Evolutionary conservation across 2,329 filamentous ascomycete species (phyloP).

Genomic region (Fusarium pseudoanthophilum): DNA sequence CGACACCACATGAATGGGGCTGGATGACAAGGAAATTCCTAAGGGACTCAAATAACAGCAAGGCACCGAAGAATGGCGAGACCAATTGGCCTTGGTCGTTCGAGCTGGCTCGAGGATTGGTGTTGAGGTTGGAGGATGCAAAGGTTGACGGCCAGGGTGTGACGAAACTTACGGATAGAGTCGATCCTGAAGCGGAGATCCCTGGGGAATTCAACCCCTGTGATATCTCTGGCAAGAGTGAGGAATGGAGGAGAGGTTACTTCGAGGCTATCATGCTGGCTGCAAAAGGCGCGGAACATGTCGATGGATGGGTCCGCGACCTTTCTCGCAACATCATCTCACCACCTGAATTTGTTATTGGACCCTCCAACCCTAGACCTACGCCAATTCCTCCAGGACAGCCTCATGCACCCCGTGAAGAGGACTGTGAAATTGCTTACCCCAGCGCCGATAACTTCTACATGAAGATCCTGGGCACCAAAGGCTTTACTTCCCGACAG

Average conservation of each 20-base stretch:
- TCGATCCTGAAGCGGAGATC: conserved; percentile 76
- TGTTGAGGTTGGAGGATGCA: conserved; percentile 76
- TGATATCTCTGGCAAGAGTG: conserved; percentile 79
- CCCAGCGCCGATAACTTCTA: conserved; percentile 81
- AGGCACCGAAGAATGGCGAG: conserved; percentile 62
- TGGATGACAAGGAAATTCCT: conserved; percentile 75
- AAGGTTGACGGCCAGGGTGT: conserved; percentile 75
- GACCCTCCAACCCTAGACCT: conserved; percentile 85
- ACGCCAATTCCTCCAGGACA: conserved; percentile 75
- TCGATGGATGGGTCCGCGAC: conserved; percentile 83
- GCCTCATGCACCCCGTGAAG: conserved; percentile 73
- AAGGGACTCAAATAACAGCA: conserved; percentile 70
- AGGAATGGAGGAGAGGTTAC: conserved; percentile 88
- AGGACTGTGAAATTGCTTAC: conserved; percentile 78
- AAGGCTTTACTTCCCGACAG: conserved; percentile 82
- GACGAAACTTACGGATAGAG: conserved; percentile 64
- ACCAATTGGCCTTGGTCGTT: conserved; percentile 77
- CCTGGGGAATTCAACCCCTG: conserved; percentile 70
- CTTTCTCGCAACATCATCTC: conserved; percentile 73
- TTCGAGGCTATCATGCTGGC: conserved; percentile 82
- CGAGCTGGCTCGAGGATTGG: conserved; percentile 66
- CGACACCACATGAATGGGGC: conserved; percentile 85
- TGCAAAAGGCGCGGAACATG: conserved; percentile 79
- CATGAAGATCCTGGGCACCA: conserved; percentile 81
- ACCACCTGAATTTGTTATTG: conserved; percentile 77